Evolutionary conservation across 768 basidiomycete genomes (phyloP), one percentile per base, ranked within the genome.

Genomic region (Naematelia encephala): DNA sequence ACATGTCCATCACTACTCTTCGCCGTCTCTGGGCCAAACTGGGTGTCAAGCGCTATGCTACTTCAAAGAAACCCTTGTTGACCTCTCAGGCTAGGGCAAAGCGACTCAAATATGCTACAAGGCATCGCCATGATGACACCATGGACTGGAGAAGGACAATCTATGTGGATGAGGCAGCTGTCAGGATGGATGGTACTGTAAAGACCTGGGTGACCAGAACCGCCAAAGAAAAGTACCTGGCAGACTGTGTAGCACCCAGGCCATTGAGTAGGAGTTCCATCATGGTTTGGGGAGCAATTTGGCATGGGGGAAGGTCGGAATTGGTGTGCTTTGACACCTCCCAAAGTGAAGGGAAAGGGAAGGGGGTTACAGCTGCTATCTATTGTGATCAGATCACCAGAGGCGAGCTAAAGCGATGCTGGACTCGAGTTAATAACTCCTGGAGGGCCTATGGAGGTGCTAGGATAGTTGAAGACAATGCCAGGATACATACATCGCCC

Each of bases 241-340:
- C 27, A 23, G 53, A 60, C 27, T 54, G 53, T 55, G 22, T 54
- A 27, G 45, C 21, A 23, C 42, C 52, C 10, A 60, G 55, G 53
- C 26, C 55, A 19, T 10, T 48, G 26, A n/a, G 11, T 2, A 22
- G 22, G 22, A 54, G 45, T n/a, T 43, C 39, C 25, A 13, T 51
- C 8, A 62, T 62, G 60, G 39, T 62, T 25, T 62, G 55, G 55
- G 60, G 25, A n/a, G 60, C 49, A 25, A 23, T 62, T 2, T 61
- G 60, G 60, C 50, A 62, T 57, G 60, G 60, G 48, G 56, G 60
- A 27, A 30, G n/a, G n/a, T n/a, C n/a, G n/a, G n/a, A n/a, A n/a
- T n/a, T n/a, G n/a, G n/a, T n/a, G n/a, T n/a, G n/a, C 4, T 61
- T 61, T 61, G 60, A 61, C 34, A n/a, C n/a, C 45, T 23, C 14